Conservation (phyloP, 1,284 basidiomycete species). For the Ustilago trichophora region DNA sequence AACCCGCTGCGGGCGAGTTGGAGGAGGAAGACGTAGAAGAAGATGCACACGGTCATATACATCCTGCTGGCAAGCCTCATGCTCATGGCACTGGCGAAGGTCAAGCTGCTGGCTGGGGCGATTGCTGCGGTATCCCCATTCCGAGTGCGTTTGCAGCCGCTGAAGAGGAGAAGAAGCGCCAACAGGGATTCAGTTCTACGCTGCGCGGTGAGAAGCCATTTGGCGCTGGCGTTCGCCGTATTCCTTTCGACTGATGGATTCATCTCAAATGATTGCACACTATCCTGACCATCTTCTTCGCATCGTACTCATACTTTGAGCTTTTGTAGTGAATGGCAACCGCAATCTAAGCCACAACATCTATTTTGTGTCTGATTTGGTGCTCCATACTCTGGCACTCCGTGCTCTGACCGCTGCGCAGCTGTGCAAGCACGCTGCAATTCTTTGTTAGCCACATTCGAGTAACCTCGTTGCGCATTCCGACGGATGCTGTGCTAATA, state of each 20-base stretch:
- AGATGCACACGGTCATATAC: slow-evolving; percentile 74
- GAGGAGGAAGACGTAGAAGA: slow-evolving; percentile 68
- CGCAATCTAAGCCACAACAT: too few relatives aligned
- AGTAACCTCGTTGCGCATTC: too few relatives aligned
- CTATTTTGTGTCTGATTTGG: too few relatives aligned
- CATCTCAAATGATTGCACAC: background rate
- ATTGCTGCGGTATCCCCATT: slow-evolving; percentile 72
- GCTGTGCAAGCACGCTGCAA: too few relatives aligned
- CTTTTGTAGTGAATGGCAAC: too few relatives aligned
- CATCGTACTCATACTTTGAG: too few relatives aligned
- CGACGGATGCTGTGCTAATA: background rate
- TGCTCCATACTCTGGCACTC: too few relatives aligned
- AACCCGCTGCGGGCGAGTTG: slow-evolving; percentile 62
- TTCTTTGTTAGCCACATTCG: too few relatives aligned
- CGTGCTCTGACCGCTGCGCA: too few relatives aligned
- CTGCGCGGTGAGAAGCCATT: slow-evolving; percentile 35
- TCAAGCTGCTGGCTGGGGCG: slow-evolving; percentile 76
- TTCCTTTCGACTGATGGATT: slow-evolving; percentile 39
- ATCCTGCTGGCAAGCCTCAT: slow-evolving; percentile 36
- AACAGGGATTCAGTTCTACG: slow-evolving; percentile 29
- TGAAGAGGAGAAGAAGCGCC: slow-evolving; percentile 49
- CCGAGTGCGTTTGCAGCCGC: slow-evolving; percentile 68
- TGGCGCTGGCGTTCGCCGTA: slow-evolving; percentile 27
- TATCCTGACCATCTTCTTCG: too few relatives aligned
- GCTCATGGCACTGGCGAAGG: slow-evolving; percentile 68